A percentile compares a stretch with the other conserved stretches of the same genome.
Conservation (phyloP, 306 rosid genomes). For the Casuarina equisetifolia region DNA sequence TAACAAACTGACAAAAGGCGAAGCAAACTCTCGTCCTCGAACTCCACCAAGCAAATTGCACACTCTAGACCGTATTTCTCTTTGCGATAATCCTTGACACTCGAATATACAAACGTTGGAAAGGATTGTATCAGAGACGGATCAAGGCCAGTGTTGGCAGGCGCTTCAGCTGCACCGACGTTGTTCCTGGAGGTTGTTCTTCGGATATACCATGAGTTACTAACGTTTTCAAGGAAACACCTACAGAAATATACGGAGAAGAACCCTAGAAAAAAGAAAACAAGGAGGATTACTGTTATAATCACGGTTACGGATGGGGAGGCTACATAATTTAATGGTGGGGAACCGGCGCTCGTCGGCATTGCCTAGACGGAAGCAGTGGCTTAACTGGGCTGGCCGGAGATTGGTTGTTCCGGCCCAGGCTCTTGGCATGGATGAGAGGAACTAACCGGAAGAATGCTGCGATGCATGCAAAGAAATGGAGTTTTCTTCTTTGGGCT, state of each 20-base stretch:
- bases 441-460: background rate
- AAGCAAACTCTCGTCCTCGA: conserved; percentile 55
- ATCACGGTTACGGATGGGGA: conserved; percentile 44
- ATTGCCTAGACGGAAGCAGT: conserved; percentile 15
- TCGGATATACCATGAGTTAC: conserved; percentile 35
- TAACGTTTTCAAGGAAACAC: conserved; percentile 32
- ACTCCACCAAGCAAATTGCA: conserved; percentile 67
- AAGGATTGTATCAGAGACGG: conserved; percentile 41
- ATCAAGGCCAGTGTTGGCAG: conserved; percentile 51
- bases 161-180: conserved; percentile 12
- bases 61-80: conserved; percentile 51
- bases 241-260: conserved; percentile 46
- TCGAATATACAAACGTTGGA: conserved; percentile 56
- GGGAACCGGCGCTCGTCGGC: conserved; percentile 16
- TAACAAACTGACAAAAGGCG: conserved; percentile 55
- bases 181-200: conserved; percentile 34
- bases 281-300: conserved; percentile 42
- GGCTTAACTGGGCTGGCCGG: conserved; percentile 19
- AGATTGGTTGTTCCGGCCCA: conserved; percentile 30
- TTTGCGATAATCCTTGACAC: conserved; percentile 49
- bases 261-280: conserved; percentile 48
- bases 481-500: background rate
- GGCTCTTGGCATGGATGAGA: conserved; percentile 43
- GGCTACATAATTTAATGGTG: background rate
- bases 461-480: background rate